Conservation (phyloP, 768 basidiomycete genomes). For the Panaeolus cyanescens region DNA sequence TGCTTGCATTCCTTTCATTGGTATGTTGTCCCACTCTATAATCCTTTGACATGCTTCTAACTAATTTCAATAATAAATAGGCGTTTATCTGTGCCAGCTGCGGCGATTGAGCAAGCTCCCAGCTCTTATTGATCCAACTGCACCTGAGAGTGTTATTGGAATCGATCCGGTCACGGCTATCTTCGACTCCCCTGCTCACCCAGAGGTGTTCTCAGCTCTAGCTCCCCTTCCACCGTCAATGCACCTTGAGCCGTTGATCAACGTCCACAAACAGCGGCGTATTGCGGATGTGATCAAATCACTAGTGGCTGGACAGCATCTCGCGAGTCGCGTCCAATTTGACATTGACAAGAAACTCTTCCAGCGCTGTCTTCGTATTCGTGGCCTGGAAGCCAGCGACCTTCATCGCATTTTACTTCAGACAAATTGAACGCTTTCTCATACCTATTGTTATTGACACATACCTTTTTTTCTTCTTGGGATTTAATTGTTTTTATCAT, state of each 20-base stretch:
- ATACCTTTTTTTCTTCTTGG: not conserved
- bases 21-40: slow-evolving; percentile 37
- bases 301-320: slow-evolving; percentile 80
- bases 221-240: slow-evolving; percentile 74
- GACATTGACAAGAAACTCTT: slow-evolving; percentile 75
- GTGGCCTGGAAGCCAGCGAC: slow-evolving; percentile 59
- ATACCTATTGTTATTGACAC: not conserved
- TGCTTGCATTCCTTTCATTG: slow-evolving; percentile 82
- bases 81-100: slow-evolving; percentile 77
- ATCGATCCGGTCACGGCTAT: slow-evolving; percentile 63
- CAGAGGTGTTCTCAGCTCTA: slow-evolving; percentile 77
- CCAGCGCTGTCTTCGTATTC: slow-evolving; percentile 71
- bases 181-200: slow-evolving; percentile 71
- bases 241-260: slow-evolving; percentile 83
- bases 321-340: slow-evolving; percentile 72
- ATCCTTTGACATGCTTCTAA: not conserved
- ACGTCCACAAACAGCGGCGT: slow-evolving; percentile 85
- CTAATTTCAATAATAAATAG: slow-evolving; percentile 34
- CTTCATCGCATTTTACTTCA: slow-evolving; percentile 36
- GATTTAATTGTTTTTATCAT: slow-evolving; percentile 1
- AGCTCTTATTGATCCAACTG: slow-evolving; percentile 81
- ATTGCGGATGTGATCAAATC: slow-evolving; percentile 82
- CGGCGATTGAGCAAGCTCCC: slow-evolving; percentile 67
- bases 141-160: slow-evolving; percentile 67
- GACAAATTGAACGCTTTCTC: not conserved